phyloP scores from a whole-genome alignment of 2,329 filamentous ascomycete genomes.

The Plectosphaerella cucumerina region DNA sequence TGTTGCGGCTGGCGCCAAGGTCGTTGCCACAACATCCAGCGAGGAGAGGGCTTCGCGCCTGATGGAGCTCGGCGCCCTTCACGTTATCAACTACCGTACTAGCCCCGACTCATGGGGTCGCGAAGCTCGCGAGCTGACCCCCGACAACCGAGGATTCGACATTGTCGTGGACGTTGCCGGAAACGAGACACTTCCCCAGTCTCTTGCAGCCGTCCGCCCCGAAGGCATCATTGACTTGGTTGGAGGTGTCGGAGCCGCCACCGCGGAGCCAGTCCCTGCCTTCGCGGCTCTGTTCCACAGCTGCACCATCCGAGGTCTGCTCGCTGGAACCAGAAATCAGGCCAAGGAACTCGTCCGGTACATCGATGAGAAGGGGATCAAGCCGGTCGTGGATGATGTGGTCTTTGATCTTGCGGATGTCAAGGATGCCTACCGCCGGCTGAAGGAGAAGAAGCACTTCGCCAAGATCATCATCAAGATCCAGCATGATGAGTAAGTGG shows the following conservation, averaged over 20 bases:
- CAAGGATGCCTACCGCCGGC: constrained; percentile 24
- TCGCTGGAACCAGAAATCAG: constrained; percentile 20
- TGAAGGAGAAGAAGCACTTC: constrained; percentile 29
- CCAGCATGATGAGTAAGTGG: constrained; percentile 9
- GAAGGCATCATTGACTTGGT: constrained; percentile 27
- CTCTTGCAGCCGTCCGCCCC: constrained; percentile 41
- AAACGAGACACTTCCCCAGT: constrained; percentile 53
- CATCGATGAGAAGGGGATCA: constrained; percentile 25
- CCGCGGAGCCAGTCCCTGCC: constrained; percentile 15
- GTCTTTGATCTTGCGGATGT: constrained; percentile 23
- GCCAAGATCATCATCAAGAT: constrained; percentile 28
- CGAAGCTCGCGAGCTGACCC: constrained; percentile 45
- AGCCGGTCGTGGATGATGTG: constrained; percentile 24
- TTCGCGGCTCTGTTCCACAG: constrained; percentile 17
- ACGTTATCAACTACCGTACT: constrained; percentile 58
- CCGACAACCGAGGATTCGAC: constrained; percentile 49
- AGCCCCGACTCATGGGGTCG: constrained; percentile 53
- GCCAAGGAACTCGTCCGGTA: constrained; percentile 23
- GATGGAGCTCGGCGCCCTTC: constrained; percentile 50
- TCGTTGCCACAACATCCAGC: constrained; percentile 57
- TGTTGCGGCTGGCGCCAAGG: constrained; percentile 43
- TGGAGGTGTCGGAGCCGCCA: constrained; percentile 17
- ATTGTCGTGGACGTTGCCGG: constrained; percentile 65
- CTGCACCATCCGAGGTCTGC: constrained; percentile 23
- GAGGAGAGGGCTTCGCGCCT: constrained; percentile 49